These are phyloP conservation scores for Colletotrichum ledebouriae DNA, from an alignment of 2,329 filamentous ascomycete species.

Conservation along the genomic window DNA sequence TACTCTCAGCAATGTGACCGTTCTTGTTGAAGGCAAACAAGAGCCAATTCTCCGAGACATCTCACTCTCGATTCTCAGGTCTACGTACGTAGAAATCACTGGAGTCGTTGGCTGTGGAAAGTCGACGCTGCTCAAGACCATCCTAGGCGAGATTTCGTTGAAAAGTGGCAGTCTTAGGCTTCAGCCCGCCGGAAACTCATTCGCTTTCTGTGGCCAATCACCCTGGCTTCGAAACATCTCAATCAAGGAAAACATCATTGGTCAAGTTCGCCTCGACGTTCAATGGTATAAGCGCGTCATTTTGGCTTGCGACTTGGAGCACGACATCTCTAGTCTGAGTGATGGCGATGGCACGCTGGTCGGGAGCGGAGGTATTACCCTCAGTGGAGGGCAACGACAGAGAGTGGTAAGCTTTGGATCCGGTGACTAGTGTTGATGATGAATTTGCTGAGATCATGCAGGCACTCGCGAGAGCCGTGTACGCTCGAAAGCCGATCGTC, in stretches of 20 bases:
- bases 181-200: not conserved
- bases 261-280: constrained; percentile 44
- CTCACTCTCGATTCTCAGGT: constrained; percentile 14
- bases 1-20: not conserved
- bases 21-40: constrained; percentile 18
- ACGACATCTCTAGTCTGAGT: constrained; percentile 42
- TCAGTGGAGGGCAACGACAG: constrained; percentile 46
- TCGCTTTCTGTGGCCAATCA: constrained; percentile 44
- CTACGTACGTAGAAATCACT: constrained; percentile 21
- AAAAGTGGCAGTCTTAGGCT: not conserved
- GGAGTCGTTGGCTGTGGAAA: constrained; percentile 42
- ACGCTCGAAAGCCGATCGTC: not conserved
- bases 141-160: constrained; percentile 44
- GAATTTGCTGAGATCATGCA: too few relatives aligned
- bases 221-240: constrained; percentile 44
- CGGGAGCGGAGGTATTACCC: constrained; percentile 40
- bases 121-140: constrained; percentile 44
- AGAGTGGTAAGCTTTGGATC: constrained; percentile 39
- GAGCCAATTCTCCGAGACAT: constrained; percentile 20
- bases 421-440: too few relatives aligned
- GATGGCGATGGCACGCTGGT: constrained; percentile 38
- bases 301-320: constrained; percentile 38
- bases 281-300: constrained; percentile 50
- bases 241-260: constrained; percentile 44
- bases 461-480: constrained; percentile 28